Evolutionary conservation across 345 rosid species (phyloP).

Genomic region (Eucalyptus camaldulensis): DNA sequence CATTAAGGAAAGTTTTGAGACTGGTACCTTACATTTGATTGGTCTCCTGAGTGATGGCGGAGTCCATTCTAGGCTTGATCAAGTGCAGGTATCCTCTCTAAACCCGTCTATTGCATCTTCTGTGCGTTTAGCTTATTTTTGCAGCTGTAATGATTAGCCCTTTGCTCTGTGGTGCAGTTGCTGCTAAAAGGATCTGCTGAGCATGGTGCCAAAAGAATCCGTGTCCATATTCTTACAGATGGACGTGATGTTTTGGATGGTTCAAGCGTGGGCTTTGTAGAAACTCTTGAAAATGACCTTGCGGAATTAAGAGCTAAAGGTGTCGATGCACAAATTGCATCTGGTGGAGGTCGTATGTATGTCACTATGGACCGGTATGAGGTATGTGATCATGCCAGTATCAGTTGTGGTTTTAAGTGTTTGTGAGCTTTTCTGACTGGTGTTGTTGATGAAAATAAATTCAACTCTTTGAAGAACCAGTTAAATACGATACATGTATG

Average conservation of each 20-base stretch:
- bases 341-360: slow-evolving; percentile 99
- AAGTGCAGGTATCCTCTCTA: slow-evolving; percentile 43
- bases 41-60: slow-evolving; percentile 96
- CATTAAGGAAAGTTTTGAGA: slow-evolving; percentile 41
- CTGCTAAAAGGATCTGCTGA: slow-evolving; percentile 77
- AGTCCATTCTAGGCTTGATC: slow-evolving; percentile 94
- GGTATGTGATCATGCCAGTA: slow-evolving; percentile 16
- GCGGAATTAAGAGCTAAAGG: slow-evolving; percentile 53
- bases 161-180: slow-evolving; percentile 29
- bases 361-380: slow-evolving; percentile 97
- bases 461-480: background rate
- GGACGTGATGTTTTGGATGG: slow-evolving; percentile 99
- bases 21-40: slow-evolving; percentile 69
- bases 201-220: slow-evolving; percentile 81
- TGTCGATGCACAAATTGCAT: slow-evolving; percentile 81
- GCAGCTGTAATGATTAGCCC: background rate
- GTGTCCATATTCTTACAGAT: slow-evolving; percentile 87
- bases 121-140: background rate
- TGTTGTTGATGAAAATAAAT: background rate
- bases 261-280: slow-evolving; percentile 74
- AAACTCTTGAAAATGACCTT: slow-evolving; percentile 72
- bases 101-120: background rate
- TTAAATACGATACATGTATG: background rate
- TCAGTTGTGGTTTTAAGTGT: background rate
- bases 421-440: background rate